phyloP scores from a whole-genome alignment of 345 rosid genomes.

The Lepidium didymum region DNA sequence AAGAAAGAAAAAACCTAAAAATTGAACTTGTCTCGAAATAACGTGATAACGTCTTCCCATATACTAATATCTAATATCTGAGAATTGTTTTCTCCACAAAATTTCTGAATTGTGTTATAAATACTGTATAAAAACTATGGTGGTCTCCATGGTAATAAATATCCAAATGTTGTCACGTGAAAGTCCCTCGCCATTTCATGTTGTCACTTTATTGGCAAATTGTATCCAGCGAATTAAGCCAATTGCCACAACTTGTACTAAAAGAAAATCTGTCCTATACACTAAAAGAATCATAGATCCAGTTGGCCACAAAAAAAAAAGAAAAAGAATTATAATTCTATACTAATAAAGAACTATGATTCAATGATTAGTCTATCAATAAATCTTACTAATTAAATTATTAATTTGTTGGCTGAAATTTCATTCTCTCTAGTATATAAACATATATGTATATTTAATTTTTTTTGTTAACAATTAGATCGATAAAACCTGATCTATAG shows the following conservation, averaged over 20 bases:
- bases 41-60: background rate
- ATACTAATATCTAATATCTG: too few species aligned
- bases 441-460: too few species aligned
- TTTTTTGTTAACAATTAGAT: too few species aligned
- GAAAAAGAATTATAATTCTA: background rate
- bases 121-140: background rate
- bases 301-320: background rate
- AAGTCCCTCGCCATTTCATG: background rate
- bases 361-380: too few species aligned
- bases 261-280: background rate
- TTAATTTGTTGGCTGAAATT: background rate
- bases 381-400: background rate
- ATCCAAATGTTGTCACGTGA: background rate
- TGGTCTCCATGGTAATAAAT: background rate
- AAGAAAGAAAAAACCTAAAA: background rate
- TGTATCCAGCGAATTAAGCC: background rate
- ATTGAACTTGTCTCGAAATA: background rate
- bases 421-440: background rate
- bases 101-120: constrained; percentile 3
- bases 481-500: too few species aligned
- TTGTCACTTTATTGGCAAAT: background rate
- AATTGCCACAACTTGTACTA: background rate
- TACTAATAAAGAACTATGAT: too few species aligned
- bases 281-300: background rate
- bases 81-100: background rate